A percentile compares a stretch with the other conserved stretches of the same genome.
Conservation (phyloP, 768 basidiomycete species). For the Peribolospora kevripleyi region DNA sequence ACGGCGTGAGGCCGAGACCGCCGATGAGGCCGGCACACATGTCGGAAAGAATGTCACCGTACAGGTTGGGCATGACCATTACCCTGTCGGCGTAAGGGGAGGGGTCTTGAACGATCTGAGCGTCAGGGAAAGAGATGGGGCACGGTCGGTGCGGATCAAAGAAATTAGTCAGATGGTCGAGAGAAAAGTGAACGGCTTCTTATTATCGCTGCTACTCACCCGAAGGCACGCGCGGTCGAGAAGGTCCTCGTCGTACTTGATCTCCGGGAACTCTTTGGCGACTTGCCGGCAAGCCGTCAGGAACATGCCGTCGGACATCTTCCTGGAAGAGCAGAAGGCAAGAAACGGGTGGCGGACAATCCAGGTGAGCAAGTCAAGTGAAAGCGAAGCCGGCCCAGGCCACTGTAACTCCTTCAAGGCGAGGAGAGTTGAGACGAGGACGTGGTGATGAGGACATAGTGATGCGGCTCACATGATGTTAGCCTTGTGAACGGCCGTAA, state of each 20-base stretch:
- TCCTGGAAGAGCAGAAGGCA: conserved; percentile 30
- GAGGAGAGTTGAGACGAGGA: no score
- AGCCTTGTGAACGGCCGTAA: conserved; percentile 98
- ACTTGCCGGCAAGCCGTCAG: conserved; percentile 88
- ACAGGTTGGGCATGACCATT: conserved; percentile 99
- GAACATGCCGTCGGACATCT: conserved; percentile 99
- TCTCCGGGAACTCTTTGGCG: conserved; percentile 78
- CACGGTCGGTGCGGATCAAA: background rate
- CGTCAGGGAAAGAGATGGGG: background rate
- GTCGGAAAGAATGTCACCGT: conserved; percentile 76
- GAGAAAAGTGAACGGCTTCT: no score
- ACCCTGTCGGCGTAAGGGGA: conserved; percentile 80
- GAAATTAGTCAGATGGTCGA: background rate
- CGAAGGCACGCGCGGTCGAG: conserved; percentile 87
- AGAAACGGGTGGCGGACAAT: no score
- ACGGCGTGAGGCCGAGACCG: conserved; percentile 86
- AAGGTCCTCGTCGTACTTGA: conserved; percentile 87
- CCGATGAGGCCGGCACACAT: conserved; percentile 98
- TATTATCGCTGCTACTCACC: conserved; percentile 23
- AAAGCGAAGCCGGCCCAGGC: no score
- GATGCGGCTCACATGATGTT: conserved; percentile 65
- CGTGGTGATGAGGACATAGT: background rate
- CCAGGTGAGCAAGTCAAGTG: background rate
- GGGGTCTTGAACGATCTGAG: conserved; percentile 73
- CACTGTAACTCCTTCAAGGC: no score